phyloP scores from a whole-genome alignment of 768 basidiomycete genomes.

The Psilocybe tampanensis region DNA sequence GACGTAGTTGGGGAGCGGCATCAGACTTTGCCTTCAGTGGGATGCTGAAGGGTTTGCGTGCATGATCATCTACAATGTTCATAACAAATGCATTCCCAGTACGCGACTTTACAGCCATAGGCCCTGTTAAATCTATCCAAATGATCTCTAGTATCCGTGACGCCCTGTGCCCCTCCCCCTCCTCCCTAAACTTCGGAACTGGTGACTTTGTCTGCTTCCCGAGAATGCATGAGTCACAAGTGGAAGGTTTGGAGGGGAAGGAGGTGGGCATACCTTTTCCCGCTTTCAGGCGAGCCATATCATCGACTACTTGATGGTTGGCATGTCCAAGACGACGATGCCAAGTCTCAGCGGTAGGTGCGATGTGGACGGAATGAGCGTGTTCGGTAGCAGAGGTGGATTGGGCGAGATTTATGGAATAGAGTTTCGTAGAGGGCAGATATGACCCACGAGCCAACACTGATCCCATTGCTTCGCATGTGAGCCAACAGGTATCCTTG shows the following conservation, averaged over 20 bases:
- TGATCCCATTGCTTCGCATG: slow-evolving; percentile 7
- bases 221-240: slow-evolving; percentile 36
- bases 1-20: slow-evolving; percentile 22
- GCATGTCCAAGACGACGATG: slow-evolving; percentile 29
- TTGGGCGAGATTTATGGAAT: slow-evolving; percentile 12
- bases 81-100: slow-evolving; percentile 30
- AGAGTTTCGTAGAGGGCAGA: slow-evolving; percentile 14
- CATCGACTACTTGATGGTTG: slow-evolving; percentile 23
- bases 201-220: slow-evolving; percentile 38
- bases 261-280: slow-evolving; percentile 24
- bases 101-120: slow-evolving; percentile 19
- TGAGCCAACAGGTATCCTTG: slow-evolving; percentile 8
- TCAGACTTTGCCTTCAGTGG: slow-evolving; percentile 30
- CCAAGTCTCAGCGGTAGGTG: slow-evolving; percentile 22
- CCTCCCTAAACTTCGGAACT: slow-evolving; percentile 31
- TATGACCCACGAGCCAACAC: slow-evolving; percentile 17
- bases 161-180: slow-evolving; percentile 23
- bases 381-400: slow-evolving; percentile 10
- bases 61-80: slow-evolving; percentile 37
- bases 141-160: slow-evolving; percentile 28
- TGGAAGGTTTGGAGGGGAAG: slow-evolving; percentile 20
- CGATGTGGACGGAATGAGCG: slow-evolving; percentile 15
- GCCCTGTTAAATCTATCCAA: slow-evolving; percentile 32
- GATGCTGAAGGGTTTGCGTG: slow-evolving; percentile 31
- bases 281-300: slow-evolving; percentile 19